Conservation (phyloP, 2,329 filamentous ascomycete genomes). For the Teratosphaeriaceae sp. region DNA sequence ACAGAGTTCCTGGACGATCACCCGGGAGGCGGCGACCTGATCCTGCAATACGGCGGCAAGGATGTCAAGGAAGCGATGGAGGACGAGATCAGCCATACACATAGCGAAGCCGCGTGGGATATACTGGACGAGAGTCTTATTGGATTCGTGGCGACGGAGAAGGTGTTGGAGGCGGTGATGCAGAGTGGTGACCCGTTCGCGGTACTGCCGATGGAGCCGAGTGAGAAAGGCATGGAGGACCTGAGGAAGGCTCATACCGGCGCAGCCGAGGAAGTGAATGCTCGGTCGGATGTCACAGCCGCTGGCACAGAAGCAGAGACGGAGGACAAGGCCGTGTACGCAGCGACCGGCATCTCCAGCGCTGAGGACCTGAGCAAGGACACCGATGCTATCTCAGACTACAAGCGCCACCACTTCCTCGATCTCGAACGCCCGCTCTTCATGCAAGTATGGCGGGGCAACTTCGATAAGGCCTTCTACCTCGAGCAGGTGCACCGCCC, state of each 20-base stretch:
- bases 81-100: conserved; percentile 73
- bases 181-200: conserved; percentile 42
- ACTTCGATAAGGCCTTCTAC: conserved; percentile 94
- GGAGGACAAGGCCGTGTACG: conserved; percentile 41
- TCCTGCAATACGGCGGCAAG: conserved; percentile 83
- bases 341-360: conserved; percentile 75
- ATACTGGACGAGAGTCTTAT: conserved; percentile 82
- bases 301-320: conserved; percentile 14
- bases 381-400: conserved; percentile 70
- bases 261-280: conserved; percentile 27
- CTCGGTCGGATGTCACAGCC: conserved; percentile 32
- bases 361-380: conserved; percentile 82
- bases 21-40: conserved; percentile 80
- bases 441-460: conserved; percentile 78
- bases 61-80: conserved; percentile 78
- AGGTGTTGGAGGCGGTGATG: conserved; percentile 45
- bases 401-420: conserved; percentile 86
- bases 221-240: conserved; percentile 42
- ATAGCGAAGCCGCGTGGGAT: conserved; percentile 93
- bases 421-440: conserved; percentile 81
- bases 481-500: conserved; percentile 93
- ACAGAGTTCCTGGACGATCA: conserved; percentile 87
- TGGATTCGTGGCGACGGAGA: conserved; percentile 65
- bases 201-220: conserved; percentile 49
- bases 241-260: conserved; percentile 45